Conservation (phyloP, 805 yeast genomes). For the Saccharomyces jurei region DNA sequence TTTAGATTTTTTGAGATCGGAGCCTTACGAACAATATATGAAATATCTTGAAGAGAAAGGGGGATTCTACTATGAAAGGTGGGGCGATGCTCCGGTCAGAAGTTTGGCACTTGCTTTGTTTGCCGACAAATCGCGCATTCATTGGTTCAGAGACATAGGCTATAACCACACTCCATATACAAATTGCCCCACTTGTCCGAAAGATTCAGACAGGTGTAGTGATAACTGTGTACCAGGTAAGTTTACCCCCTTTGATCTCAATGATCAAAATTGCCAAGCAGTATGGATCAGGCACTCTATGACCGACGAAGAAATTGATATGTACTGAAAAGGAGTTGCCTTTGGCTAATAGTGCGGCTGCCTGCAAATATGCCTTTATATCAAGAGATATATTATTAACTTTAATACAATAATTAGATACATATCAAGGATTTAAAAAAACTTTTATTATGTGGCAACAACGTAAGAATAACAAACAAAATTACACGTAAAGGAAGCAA, state of each 20-base stretch:
- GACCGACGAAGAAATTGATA: slow-evolving; percentile 24
- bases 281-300: slow-evolving; percentile 53
- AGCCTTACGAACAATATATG: slow-evolving; percentile 60
- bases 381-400: background rate
- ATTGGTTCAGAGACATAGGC: slow-evolving; percentile 85
- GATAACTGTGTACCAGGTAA: slow-evolving; percentile 45
- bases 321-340: slow-evolving; percentile 10
- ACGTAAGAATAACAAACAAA: too few relatives aligned
- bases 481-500: too few relatives aligned
- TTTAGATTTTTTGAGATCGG: slow-evolving; percentile 68
- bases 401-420: background rate
- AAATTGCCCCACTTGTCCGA: slow-evolving; percentile 50
- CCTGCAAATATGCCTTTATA: background rate
- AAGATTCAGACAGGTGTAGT: slow-evolving; percentile 39
- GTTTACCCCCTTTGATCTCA: slow-evolving; percentile 44
- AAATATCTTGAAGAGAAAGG: slow-evolving; percentile 58
- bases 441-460: too few relatives aligned
- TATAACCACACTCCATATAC: slow-evolving; percentile 67
- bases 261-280: slow-evolving; percentile 67
- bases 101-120: slow-evolving; percentile 66
- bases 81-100: slow-evolving; percentile 94
- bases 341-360: background rate
- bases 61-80: slow-evolving; percentile 81
- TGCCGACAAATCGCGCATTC: slow-evolving; percentile 59
- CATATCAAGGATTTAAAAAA: background rate